Conservation (phyloP, 176 grass and related monocot genomes). For the Zoysia japonica region DNA sequence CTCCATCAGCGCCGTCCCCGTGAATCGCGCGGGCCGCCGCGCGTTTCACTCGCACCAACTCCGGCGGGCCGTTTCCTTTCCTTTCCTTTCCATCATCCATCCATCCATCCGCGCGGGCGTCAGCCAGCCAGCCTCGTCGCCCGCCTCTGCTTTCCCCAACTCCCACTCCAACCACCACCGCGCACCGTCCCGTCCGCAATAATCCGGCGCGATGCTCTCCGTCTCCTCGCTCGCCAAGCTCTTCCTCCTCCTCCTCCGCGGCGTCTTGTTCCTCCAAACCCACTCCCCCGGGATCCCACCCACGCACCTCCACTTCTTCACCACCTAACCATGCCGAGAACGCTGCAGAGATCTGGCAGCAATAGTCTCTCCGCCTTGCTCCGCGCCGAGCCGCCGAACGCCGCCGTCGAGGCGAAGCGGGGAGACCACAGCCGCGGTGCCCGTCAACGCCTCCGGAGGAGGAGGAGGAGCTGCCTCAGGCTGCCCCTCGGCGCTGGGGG, state of each 20-base stretch:
- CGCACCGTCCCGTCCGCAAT: background rate
- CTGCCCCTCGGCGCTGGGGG: conserved; percentile 60
- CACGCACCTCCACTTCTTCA: conserved; percentile 37
- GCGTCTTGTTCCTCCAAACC: conserved; percentile 31
- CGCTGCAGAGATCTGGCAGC: conserved; percentile 58
- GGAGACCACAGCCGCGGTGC: background rate
- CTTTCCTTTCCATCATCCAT: background rate
- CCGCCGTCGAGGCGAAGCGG: conserved; percentile 19
- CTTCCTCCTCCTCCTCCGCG: conserved; percentile 42
- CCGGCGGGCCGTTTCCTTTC: background rate
- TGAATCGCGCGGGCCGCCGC: too few relatives aligned
- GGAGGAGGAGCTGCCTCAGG: conserved; percentile 47
- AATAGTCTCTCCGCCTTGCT: conserved; percentile 60
- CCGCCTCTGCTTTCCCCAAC: conserved; percentile 38
- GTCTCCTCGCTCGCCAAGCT: conserved; percentile 41
- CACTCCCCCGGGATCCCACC: background rate
- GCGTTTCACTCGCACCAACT: background rate
- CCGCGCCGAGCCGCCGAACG: conserved; percentile 33
- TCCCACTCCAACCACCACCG: conserved; percentile 28
- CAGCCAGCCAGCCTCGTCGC: conserved; percentile 7
- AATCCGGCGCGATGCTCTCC: conserved; percentile 44
- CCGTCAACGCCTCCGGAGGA: background rate
- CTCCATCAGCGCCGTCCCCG: too few relatives aligned
- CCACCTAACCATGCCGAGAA: conserved; percentile 34
- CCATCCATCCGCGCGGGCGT: background rate